Percentiles rank a stretch among this genome's conserved stretches.
These are phyloP conservation scores for Cladosporium sp. DNA, from an alignment of 2,329 filamentous ascomycete genomes.

Conservation along the genomic window DNA sequence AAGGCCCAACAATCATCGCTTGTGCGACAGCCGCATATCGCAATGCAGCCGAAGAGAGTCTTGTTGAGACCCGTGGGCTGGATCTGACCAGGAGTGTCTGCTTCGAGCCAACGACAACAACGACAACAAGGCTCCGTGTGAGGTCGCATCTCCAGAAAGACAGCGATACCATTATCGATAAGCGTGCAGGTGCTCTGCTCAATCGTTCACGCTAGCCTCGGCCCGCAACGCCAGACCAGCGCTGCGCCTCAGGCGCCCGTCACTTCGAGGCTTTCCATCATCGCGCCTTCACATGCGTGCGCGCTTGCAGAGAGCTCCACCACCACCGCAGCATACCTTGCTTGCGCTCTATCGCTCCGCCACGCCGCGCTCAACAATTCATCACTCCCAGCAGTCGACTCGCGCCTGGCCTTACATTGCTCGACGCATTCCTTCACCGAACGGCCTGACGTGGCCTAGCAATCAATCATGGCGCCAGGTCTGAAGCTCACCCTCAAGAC, in stretches of 20 bases:
- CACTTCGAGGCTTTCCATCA: neutral
- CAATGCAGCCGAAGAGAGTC: too few species aligned
- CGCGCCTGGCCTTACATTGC: neutral
- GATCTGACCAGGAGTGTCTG: too few species aligned
- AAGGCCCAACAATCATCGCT: neutral
- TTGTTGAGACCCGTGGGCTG: too few species aligned
- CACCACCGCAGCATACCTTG: neutral
- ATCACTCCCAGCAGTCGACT: neutral
- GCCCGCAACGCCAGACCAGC: neutral
- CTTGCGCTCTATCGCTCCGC: neutral
- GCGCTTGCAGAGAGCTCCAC: neutral
- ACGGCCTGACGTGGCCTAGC: conserved; percentile 3
- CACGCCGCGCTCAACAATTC: neutral
- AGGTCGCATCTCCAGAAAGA: too few species aligned
- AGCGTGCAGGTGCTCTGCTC: neutral
- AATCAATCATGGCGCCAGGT: conserved; percentile 1
- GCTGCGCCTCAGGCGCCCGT: conserved; percentile 1
- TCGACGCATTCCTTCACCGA: neutral
- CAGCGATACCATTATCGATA: neutral
- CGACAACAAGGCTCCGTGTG: too few species aligned
- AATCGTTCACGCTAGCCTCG: neutral
- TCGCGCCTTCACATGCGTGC: neutral
- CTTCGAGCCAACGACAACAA: too few species aligned
- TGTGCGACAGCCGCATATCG: too few species aligned
- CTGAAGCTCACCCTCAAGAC: conserved; percentile 22